Evolutionary conservation across 2,329 filamentous ascomycete genomes (phyloP), one percentile per base, ranked within the genome.

Genomic region (Teratosphaeria zuluensis): DNA sequence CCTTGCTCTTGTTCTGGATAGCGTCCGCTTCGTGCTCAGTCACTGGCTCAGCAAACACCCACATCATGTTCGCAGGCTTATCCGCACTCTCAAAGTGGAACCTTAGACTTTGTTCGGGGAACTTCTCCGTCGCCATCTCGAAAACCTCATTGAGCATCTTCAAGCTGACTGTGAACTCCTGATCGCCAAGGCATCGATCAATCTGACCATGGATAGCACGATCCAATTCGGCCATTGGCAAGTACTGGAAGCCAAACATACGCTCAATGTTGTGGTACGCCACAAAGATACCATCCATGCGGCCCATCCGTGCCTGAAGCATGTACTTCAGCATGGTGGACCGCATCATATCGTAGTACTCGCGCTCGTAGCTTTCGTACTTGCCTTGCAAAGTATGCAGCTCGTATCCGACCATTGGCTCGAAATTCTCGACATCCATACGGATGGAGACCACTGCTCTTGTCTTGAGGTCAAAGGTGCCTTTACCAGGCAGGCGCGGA

Each of bases 271-370:
- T 99, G 77, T 99, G 94, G 71, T 86, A 99, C 2, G 94, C 94
- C 24, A 97, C 89, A 69, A 97, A 99, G 55, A 97, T 96, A 57
- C 94, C 94, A 70, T 99, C 92, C 95, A 99, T 99, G 55, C 92
- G 86, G 19, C 95, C 94, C 84, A 99, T 95, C 52, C 94, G 89
- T 31, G 92, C 95, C 74, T 99, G 94, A 32, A 99, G 79, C 9
- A 92, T 96, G 73, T 99, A 99, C 70, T 99, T 99, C 58, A 99
- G 78, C 76, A 99, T 92, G 0, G 92, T 94, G 1, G 92, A 84
- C 56, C 95, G 84, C 60, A 95, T 92, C 91, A 99, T 95, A 73
- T 99, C 94, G 72, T 87, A 95, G 72, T 94, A 96, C 69, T 99
- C 95, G 59, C 92, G 85, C 75, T 99, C 94, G 71, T 87, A 99